Percentiles rank a stretch among this genome's conserved stretches.
Conservation (phyloP, 768 basidiomycete genomes). For the Trametes villosa region DNA sequence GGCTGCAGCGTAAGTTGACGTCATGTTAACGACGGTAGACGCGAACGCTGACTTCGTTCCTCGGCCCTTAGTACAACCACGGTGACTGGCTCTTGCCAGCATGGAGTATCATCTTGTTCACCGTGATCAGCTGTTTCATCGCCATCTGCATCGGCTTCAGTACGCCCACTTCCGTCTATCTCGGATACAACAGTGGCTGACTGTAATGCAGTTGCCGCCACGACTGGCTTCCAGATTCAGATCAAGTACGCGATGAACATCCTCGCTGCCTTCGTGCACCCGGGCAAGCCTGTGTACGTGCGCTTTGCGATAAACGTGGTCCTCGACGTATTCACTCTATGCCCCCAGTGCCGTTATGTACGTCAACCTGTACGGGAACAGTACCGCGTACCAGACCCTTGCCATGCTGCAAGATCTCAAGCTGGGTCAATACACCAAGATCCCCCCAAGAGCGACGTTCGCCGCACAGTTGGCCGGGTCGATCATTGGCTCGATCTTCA, state of each 20-base stretch:
- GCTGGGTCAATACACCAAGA: constrained; percentile 58
- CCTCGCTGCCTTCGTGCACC: constrained; percentile 54
- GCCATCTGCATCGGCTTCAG: constrained; percentile 40
- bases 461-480: constrained; percentile 53
- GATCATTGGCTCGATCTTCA: constrained; percentile 55
- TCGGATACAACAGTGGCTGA: neutral
- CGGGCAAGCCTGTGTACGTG: constrained; percentile 51
- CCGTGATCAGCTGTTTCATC: constrained; percentile 46
- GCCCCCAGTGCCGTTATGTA: constrained; percentile 53
- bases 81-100: constrained; percentile 53
- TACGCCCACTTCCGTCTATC: constrained; percentile 26
- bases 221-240: constrained; percentile 50
- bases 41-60: too few species aligned
- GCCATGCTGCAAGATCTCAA: constrained; percentile 58
- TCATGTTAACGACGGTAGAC: too few species aligned
- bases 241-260: constrained; percentile 55
- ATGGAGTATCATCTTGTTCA: constrained; percentile 58
- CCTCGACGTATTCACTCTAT: neutral
- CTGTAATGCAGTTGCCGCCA: constrained; percentile 40
- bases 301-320: neutral
- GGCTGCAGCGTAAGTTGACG: constrained; percentile 43
- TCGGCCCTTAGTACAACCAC: constrained; percentile 38
- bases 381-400: constrained; percentile 56
- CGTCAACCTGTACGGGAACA: constrained; percentile 57
- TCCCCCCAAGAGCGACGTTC: constrained; percentile 55